Evolutionary conservation across 768 basidiomycete species (phyloP).

Genomic region (Xerocomellus dryophilus): DNA sequence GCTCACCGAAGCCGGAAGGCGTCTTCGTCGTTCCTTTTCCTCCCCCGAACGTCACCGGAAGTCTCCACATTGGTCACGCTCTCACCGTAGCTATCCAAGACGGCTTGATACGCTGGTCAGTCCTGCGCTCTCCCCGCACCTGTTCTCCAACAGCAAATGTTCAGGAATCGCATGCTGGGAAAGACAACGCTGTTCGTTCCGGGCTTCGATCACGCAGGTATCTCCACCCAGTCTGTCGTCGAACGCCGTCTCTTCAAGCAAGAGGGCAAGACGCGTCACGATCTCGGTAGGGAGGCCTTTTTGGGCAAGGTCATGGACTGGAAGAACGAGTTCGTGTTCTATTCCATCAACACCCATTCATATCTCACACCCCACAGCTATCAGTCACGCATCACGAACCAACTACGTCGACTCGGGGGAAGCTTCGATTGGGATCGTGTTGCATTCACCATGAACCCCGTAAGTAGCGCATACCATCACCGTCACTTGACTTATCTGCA

Average conservation of each 20-base stretch:
- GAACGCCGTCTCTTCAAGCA: conserved; percentile 88
- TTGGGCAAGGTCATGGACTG: conserved; percentile 89
- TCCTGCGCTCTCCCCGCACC: conserved; percentile 1
- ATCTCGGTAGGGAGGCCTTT: conserved; percentile 92
- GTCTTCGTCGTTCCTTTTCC: conserved; percentile 85
- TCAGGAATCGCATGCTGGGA: conserved; percentile 94
- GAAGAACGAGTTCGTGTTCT: conserved; percentile 83
- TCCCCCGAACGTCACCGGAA: conserved; percentile 96
- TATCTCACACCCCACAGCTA: conserved; percentile 51
- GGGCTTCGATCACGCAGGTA: conserved; percentile 98
- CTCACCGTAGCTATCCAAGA: conserved; percentile 93
- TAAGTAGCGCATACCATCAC: conserved; percentile 30
- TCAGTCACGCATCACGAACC: conserved; percentile 87
- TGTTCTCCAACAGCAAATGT: not conserved
- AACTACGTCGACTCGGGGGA: conserved; percentile 83
- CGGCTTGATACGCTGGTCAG: conserved; percentile 80
- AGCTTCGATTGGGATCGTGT: conserved; percentile 94
- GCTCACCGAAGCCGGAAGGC: conserved; percentile 58
- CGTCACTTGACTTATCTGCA: not conserved
- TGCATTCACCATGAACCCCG: conserved; percentile 94
- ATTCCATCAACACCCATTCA: not conserved
- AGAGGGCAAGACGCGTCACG: conserved; percentile 80
- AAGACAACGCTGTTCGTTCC: conserved; percentile 87
- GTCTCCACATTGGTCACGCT: conserved; percentile 92
- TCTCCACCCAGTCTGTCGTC: conserved; percentile 96